Conservation (phyloP, 2,329 filamentous ascomycete species). For the Dothideomycetes sp. region DNA sequence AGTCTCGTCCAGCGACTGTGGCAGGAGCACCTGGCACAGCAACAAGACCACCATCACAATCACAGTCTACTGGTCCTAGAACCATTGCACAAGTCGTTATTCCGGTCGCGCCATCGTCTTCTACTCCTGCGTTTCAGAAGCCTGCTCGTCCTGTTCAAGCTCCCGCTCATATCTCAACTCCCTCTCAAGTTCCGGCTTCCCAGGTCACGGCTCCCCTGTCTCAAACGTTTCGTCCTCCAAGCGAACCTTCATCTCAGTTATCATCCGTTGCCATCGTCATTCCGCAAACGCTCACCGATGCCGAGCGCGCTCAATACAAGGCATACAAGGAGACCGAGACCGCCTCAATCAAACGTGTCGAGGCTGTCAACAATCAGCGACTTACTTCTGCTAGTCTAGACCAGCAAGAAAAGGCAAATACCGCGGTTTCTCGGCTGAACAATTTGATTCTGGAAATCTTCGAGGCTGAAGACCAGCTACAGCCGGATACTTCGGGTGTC, state of each 20-base stretch:
- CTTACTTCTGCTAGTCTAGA: constrained; percentile 43
- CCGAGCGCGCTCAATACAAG: constrained; percentile 25
- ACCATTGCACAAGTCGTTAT: constrained; percentile 2
- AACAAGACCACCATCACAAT: neutral
- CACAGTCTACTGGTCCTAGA: neutral
- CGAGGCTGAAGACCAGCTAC: constrained; percentile 63
- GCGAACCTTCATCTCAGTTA: neutral
- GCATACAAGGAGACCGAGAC: neutral
- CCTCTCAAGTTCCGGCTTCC: constrained; percentile 1
- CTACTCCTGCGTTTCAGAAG: neutral
- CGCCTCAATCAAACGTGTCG: too few relatives aligned
- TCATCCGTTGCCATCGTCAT: constrained; percentile 16
- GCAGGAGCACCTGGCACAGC: neutral
- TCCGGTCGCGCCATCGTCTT: neutral
- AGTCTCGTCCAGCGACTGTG: neutral
- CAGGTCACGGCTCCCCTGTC: too few relatives aligned
- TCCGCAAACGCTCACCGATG: constrained; percentile 21
- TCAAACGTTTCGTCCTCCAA: too few relatives aligned
- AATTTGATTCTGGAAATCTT: constrained; percentile 64
- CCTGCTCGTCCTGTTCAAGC: neutral
- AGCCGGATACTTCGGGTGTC: constrained; percentile 41
- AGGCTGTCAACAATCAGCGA: constrained; percentile 1
- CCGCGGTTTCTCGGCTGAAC: constrained; percentile 61
- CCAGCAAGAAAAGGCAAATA: constrained; percentile 71
- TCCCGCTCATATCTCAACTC: neutral